These are phyloP conservation scores for Xylariaceae sp. DNA, from an alignment of 2,329 filamentous ascomycete species.

Conservation along the genomic window DNA sequence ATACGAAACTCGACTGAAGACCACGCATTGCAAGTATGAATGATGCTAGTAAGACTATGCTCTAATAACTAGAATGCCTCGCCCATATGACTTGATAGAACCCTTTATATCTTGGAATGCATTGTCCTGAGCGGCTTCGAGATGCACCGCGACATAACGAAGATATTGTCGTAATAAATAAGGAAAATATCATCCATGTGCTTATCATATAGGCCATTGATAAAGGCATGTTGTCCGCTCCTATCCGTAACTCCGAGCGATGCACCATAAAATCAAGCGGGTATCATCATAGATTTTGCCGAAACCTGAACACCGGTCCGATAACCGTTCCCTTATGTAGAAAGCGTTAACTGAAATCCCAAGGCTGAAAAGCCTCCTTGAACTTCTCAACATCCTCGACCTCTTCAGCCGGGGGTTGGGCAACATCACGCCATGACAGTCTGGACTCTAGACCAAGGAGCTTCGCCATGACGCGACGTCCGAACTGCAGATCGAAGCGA, in stretches of 20 bases:
- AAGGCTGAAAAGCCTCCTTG: conserved; percentile 75
- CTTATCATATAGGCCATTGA: too few species aligned
- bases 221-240: too few species aligned
- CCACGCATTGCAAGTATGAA: too few species aligned
- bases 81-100: too few species aligned
- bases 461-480: conserved; percentile 82
- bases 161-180: too few species aligned
- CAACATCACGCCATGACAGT: conserved; percentile 81
- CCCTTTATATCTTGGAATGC: too few species aligned
- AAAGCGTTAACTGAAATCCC: conserved; percentile 66
- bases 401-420: conserved; percentile 75
- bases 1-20: too few species aligned
- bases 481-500: conserved; percentile 88
- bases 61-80: too few species aligned
- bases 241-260: conserved; percentile 10
- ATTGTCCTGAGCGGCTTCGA: too few species aligned
- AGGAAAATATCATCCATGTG: too few species aligned
- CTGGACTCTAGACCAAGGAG: conserved; percentile 74
- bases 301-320: conserved; percentile 15
- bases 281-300: conserved; percentile 23
- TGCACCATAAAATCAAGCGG: conserved; percentile 19
- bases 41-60: too few species aligned
- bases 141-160: too few species aligned
- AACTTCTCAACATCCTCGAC: conserved; percentile 72
- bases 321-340: background rate